phyloP scores from a whole-genome alignment of 164 flowering plant genomes.

The Kalanchoe fedtschenkoi region DNA sequence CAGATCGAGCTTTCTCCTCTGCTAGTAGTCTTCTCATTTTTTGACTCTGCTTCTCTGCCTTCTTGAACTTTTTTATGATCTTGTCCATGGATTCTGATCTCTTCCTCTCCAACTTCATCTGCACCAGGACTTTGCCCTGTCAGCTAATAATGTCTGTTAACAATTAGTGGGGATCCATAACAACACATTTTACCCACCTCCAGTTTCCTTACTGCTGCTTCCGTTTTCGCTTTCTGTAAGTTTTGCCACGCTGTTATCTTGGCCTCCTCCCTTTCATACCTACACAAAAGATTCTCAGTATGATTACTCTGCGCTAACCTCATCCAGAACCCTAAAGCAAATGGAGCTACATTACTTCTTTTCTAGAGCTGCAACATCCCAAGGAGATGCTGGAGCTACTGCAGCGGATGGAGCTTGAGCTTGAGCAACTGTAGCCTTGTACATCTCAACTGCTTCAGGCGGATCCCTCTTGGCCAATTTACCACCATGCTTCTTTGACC shows the following conservation, averaged over 20 bases:
- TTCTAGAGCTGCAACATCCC: constrained; percentile 6
- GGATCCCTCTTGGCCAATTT: constrained; percentile 11
- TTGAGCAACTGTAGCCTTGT: background rate
- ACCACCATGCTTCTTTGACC: constrained; percentile 20
- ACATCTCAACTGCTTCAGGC: constrained; percentile 15
- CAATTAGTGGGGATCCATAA: no score
- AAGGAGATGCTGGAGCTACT: background rate
- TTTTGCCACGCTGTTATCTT: constrained; percentile 64
- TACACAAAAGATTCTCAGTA: constrained; percentile 13
- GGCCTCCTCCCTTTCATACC: constrained; percentile 54
- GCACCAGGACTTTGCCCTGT: constrained; percentile 1
- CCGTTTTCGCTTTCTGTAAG: constrained; percentile 66
- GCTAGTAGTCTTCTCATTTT: constrained; percentile 28
- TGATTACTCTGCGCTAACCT: background rate
- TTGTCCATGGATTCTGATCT: constrained; percentile 45
- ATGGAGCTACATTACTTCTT: background rate
- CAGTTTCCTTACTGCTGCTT: constrained; percentile 47
- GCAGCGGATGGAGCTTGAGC: background rate
- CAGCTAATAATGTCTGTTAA: background rate
- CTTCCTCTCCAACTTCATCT: constrained; percentile 60
- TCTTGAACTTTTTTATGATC: constrained; percentile 36
- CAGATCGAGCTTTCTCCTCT: background rate
- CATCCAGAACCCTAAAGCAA: background rate
- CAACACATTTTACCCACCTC: constrained; percentile 28
- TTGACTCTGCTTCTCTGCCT: constrained; percentile 34